Evolutionary conservation across 139 green algal species (phyloP).

Genomic region (Chlorokybus atmophyticus): DNA sequence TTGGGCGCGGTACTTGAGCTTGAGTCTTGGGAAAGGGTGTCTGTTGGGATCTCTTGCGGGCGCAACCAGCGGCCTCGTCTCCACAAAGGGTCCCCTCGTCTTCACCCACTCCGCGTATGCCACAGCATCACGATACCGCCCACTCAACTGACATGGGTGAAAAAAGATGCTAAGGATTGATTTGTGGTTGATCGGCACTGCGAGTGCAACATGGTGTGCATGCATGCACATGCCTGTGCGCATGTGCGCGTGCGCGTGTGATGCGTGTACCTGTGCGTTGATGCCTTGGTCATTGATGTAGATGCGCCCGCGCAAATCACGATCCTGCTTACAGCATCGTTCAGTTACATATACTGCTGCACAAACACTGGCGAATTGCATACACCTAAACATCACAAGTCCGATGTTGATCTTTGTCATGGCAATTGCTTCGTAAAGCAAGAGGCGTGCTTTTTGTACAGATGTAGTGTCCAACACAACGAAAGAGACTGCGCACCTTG

Average conservation of each 20-base stretch:
- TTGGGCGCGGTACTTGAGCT: slow-evolving; percentile 20
- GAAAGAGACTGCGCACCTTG: slow-evolving; percentile 6
- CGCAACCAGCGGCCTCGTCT: slow-evolving; percentile 17
- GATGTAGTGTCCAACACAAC: not conserved
- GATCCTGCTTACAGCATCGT: slow-evolving; percentile 3
- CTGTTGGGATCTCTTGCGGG: slow-evolving; percentile 3
- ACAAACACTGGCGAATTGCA: not conserved
- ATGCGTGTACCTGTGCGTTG: slow-evolving; percentile 68
- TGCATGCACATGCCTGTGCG: not conserved
- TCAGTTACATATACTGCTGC: not conserved
- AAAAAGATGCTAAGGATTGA: not conserved
- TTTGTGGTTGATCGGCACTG: not conserved
- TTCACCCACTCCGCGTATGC: slow-evolving; percentile 19
- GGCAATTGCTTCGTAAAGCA: not conserved
- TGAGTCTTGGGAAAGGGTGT: slow-evolving; percentile 23
- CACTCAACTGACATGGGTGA: slow-evolving; percentile 18
- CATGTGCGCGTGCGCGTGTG: not conserved
- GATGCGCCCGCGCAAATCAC: slow-evolving; percentile 72
- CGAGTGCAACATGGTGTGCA: not conserved
- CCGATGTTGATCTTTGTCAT: not conserved
- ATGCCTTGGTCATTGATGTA: slow-evolving; percentile 90
- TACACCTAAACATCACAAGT: not conserved
- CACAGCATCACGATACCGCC: slow-evolving; percentile 6
- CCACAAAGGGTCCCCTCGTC: slow-evolving; percentile 42
- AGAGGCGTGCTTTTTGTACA: not conserved